phyloP scores from a whole-genome alignment of 805 yeast species.

The Wickerhamomyces pijperi region DNA sequence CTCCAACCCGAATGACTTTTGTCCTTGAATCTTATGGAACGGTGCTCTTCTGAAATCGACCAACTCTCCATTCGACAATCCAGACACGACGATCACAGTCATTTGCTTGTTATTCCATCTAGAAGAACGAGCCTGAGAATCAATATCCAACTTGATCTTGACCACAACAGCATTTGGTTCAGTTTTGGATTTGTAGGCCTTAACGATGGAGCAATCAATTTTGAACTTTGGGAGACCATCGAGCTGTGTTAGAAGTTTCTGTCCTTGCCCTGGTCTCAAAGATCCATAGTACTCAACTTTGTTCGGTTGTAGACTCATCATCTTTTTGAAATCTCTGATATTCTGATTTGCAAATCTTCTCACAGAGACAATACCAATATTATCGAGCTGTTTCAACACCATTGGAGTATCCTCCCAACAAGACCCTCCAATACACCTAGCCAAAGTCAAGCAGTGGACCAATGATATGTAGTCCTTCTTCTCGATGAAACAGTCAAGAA shows the following conservation, averaged over 20 bases:
- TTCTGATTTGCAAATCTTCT: constrained; percentile 26
- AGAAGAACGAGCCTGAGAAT: constrained; percentile 2
- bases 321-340: constrained; percentile 22
- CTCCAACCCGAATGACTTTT: constrained; percentile 19
- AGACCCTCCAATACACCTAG: constrained; percentile 29
- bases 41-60: constrained; percentile 34
- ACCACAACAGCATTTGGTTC: constrained; percentile 13
- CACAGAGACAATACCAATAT: constrained; percentile 31
- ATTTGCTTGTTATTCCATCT: constrained; percentile 25
- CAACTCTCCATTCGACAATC: constrained; percentile 23
- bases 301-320: constrained; percentile 18
- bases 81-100: constrained; percentile 21
- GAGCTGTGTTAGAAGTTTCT: constrained; percentile 24
- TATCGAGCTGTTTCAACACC: constrained; percentile 36
- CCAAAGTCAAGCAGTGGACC: constrained; percentile 24
- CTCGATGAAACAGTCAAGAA: constrained; percentile 30
- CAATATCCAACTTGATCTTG: constrained; percentile 13
- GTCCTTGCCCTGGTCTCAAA: constrained; percentile 29
- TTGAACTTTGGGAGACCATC: constrained; percentile 25
- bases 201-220: constrained; percentile 12
- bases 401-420: constrained; percentile 41
- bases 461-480: constrained; percentile 32
- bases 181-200: constrained; percentile 2
- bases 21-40: constrained; percentile 14
- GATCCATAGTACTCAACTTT: constrained; percentile 32